Conservation (phyloP, 441 rosid species). For the Brassica hybrid region DNA sequence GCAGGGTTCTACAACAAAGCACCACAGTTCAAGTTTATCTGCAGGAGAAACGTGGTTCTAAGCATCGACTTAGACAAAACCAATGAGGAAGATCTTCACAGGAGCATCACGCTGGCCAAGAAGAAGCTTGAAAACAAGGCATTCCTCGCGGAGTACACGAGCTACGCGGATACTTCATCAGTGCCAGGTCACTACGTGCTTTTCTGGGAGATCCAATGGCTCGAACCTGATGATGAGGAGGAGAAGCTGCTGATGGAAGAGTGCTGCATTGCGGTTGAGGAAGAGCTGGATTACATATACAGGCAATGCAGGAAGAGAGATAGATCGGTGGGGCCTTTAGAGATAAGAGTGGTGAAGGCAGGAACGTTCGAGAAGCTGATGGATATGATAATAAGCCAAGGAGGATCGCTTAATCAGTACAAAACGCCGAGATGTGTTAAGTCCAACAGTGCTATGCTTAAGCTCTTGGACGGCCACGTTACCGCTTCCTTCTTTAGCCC, state of each 20-base stretch:
- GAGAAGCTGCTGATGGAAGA: slow-evolving; percentile 55
- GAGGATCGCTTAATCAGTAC: slow-evolving; percentile 90
- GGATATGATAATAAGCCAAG: slow-evolving; percentile 80
- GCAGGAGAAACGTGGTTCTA: slow-evolving; percentile 88
- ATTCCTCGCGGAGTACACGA: slow-evolving; percentile 82
- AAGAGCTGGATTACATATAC: slow-evolving; percentile 77
- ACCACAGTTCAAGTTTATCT: slow-evolving; percentile 87
- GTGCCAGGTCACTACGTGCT: slow-evolving; percentile 90
- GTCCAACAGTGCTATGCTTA: slow-evolving; percentile 54
- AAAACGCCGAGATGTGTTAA: slow-evolving; percentile 88
- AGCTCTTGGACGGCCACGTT: slow-evolving; percentile 70
- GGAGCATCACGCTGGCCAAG: slow-evolving; percentile 71
- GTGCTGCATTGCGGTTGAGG: slow-evolving; percentile 81
- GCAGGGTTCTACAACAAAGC: slow-evolving; percentile 80
- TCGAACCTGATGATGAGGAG: not conserved
- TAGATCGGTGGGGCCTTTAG: slow-evolving; percentile 75
- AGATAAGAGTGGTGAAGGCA: slow-evolving; percentile 74
- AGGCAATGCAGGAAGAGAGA: slow-evolving; percentile 77
- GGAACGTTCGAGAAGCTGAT: slow-evolving; percentile 77
- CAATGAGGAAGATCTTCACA: slow-evolving; percentile 90
- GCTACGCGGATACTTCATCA: slow-evolving; percentile 78
- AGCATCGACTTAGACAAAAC: slow-evolving; percentile 93
- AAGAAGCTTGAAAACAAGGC: slow-evolving; percentile 65
- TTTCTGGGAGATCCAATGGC: slow-evolving; percentile 76
- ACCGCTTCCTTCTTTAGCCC: slow-evolving; percentile 74